Evolutionary conservation across 352 stramenopile genomes (phyloP), one percentile per base, ranked within the genome.

Genomic region (Globisporangium yorkense): DNA sequence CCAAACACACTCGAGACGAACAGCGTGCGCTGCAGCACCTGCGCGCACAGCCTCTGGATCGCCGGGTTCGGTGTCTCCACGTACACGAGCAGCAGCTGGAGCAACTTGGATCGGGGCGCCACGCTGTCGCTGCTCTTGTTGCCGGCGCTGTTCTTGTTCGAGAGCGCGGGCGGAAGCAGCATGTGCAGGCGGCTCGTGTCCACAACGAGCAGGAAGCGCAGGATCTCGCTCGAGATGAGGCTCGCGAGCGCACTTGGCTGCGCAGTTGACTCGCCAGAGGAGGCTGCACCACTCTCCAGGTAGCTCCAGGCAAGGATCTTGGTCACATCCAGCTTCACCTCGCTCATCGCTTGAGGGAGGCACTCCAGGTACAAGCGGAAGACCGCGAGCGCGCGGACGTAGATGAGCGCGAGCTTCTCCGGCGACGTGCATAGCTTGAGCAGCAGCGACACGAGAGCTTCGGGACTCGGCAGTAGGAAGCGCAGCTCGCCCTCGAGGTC

Each of bases 301-400:
- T 75, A 75, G 16, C 69, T 62, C 76, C 77, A 92, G 0, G 64
- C 62, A 2, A 93, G 60, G n/a, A 88, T 70, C 68, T 95, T 95
- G 12, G 86, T 85, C 24, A 93, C 84, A 63, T 95, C 86, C 40
- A 89, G 71, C 62, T 95, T 95, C 10, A 88, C 73, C 35, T 95
- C 86, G 33, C 71, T 71, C 81, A 92, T 95, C 2, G 72, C 59
- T 13, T 87, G 70, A 0, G 84, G 82, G 9, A 95, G 62, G 45
- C 80, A 91, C 56, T 84, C 70, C 20, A 92, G 53, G 53, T 95
- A 95, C 13, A 89, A 59, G 5, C 80, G 77, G 49, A 92, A 90
- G 0, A 95, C 80, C 1, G 71, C 78, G 20, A 95, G 72, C 1
- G 78, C 77, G 29, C 84, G 79, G 15, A 88, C 66, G 73, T 93